Percentiles rank a stretch among this genome's conserved stretches.
phyloP scores from a whole-genome alignment of 768 basidiomycete genomes.

The Phaeolepiota aurea region DNA sequence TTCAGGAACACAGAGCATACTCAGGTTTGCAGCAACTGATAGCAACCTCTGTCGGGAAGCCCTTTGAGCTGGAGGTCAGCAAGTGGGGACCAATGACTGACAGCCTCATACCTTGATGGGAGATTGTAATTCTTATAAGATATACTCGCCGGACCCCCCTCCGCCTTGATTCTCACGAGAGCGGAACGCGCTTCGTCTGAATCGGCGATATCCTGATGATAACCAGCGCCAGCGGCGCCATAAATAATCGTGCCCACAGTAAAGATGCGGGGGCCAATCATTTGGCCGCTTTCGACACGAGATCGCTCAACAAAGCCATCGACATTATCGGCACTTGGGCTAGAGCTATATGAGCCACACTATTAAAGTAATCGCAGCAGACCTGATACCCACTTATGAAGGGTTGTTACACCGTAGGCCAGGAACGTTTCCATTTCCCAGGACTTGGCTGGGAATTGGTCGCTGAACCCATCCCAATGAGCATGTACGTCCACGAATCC shows the following conservation, averaged over 20 bases:
- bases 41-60: slow-evolving; percentile 64
- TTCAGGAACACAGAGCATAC: slow-evolving; percentile 69
- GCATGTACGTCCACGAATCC: slow-evolving; percentile 76
- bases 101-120: slow-evolving; percentile 43
- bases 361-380: neutral
- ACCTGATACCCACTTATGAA: slow-evolving; percentile 59
- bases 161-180: slow-evolving; percentile 58
- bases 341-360: slow-evolving; percentile 14
- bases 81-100: neutral
- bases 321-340: slow-evolving; percentile 59
- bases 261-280: slow-evolving; percentile 67
- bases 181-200: slow-evolving; percentile 58
- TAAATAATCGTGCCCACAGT: slow-evolving; percentile 62
- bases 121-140: slow-evolving; percentile 78
- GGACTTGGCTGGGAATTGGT: slow-evolving; percentile 50
- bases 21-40: slow-evolving; percentile 48
- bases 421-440: slow-evolving; percentile 75
- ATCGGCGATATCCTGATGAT: slow-evolving; percentile 59
- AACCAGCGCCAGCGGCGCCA: slow-evolving; percentile 32
- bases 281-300: slow-evolving; percentile 59
- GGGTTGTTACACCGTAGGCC: slow-evolving; percentile 67
- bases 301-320: slow-evolving; percentile 58
- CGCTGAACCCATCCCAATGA: slow-evolving; percentile 54
- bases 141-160: slow-evolving; percentile 61
- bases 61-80: slow-evolving; percentile 15